Base-by-base conservation (phyloP, 805 yeast species). In the Sugiyamaella boreocaroliniensis region DNA sequence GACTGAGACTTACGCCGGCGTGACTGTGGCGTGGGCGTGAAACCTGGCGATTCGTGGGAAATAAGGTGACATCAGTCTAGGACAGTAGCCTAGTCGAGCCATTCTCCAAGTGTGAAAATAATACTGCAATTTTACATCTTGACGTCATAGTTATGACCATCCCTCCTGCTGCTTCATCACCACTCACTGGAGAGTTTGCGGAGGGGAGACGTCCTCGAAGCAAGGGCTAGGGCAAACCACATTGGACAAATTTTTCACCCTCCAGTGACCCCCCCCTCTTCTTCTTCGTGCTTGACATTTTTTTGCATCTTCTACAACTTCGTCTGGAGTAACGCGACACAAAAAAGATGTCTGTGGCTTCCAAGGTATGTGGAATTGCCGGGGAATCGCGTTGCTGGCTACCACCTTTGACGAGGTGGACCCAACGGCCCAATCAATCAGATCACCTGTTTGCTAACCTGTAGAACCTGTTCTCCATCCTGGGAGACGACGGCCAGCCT, bases 301-400 rank as follows among this genome's bases (percentile, higher is more conserved):
- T 49, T 55, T 52, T 45, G 49, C 56, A 45, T 47, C 41, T 47
- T 43, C 22, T 16, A 44, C 34, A 12, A 18, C 44, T 12, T 15
- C 50, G 3, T 19, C 29, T 40, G n/a, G 43, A 47, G 44, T 47
- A 41, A 46, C 29, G 15, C 49, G 14, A 32, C 20, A 29, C 45
- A 44, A 51, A 14, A 48, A 45, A 37, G 42, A 59, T 60, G 63
- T 60, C 63, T 46, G 60, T 58, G 48, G 59, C 61, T 46, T 58
- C 63, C 52, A 58, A 61, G 58, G 61, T 58, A 48, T 40, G 59
- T 48, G 40, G 19, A 32, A 29, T 19, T 14, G 8, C 18, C 6
- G 26, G 34, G 9, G 10, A 19, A 26, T 14, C 26, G n/a, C 26
- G n/a, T n/a, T n/a, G n/a, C n/a, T n/a, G n/a, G n/a, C n/a, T n/a